These are phyloP conservation scores for Leavenworthia alabamica DNA, from an alignment of 345 rosid species.

Conservation along the genomic window DNA sequence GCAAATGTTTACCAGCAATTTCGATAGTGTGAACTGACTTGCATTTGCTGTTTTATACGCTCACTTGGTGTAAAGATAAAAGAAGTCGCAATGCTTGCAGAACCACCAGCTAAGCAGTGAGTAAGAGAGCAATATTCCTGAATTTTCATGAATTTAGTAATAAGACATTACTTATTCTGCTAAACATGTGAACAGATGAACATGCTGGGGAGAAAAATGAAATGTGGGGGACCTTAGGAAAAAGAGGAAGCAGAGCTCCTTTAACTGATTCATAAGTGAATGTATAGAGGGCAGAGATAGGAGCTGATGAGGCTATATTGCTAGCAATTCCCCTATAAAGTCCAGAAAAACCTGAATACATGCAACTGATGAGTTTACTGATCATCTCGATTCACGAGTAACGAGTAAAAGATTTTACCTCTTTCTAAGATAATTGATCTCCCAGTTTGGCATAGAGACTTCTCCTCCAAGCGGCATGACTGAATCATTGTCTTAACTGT, in stretches of 20 bases:
- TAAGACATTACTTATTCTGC: background rate
- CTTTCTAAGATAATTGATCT: conserved; percentile 77
- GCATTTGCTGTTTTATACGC: conserved; percentile 92
- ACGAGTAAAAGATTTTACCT: conserved; percentile 42
- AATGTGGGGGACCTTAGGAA: conserved; percentile 48
- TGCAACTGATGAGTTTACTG: too few relatives aligned
- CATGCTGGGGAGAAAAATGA: background rate
- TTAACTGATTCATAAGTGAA: conserved; percentile 85
- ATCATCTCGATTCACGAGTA: too few relatives aligned
- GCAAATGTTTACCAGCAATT: conserved; percentile 63
- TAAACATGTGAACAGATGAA: background rate
- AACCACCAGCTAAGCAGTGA: conserved; percentile 90
- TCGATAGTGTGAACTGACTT: conserved; percentile 76
- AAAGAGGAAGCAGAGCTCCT: conserved; percentile 67
- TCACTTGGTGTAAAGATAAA: conserved; percentile 89
- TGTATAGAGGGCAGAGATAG: conserved; percentile 81
- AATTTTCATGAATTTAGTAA: conserved; percentile 5
- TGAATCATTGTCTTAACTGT: conserved; percentile 76
- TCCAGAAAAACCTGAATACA: conserved; percentile 61
- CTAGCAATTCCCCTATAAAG: conserved; percentile 81
- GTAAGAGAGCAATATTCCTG: conserved; percentile 73
- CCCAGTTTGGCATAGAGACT: conserved; percentile 53
- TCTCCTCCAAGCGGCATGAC: conserved; percentile 69
- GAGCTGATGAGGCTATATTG: conserved; percentile 88
- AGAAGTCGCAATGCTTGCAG: conserved; percentile 86